A percentile compares a stretch with the other conserved stretches of the same genome.
Evolutionary conservation across 2,329 filamentous ascomycete genomes (phyloP).

Genomic region (Plenodomus lindquistii): DNA sequence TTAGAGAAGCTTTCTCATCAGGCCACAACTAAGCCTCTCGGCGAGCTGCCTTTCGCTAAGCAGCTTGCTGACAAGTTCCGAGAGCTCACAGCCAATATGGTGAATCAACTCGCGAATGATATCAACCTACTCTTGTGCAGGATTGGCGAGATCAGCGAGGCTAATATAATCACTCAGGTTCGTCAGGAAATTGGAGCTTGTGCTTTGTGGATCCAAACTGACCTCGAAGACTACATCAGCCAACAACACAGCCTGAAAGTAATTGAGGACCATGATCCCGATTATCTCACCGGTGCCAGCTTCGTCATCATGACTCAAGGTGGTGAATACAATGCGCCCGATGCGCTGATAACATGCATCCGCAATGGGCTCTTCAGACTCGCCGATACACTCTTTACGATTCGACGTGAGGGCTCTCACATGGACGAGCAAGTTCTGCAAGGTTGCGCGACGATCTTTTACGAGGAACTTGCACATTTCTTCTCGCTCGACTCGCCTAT

Average conservation of each 20-base stretch:
- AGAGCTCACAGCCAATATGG: not conserved
- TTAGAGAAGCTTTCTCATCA: not conserved
- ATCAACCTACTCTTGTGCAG: not conserved
- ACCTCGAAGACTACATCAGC: not conserved
- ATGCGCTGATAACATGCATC: not conserved
- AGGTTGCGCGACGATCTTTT: not conserved
- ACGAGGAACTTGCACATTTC: not conserved
- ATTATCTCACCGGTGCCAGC: not conserved
- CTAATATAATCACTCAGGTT: too few species aligned
- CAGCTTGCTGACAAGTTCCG: not conserved
- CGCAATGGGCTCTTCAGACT: not conserved
- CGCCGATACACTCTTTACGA: not conserved
- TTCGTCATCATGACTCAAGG: not conserved
- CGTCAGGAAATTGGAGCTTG: not conserved
- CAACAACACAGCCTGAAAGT: too few species aligned
- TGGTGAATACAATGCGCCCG: not conserved
- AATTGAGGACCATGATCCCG: not conserved
- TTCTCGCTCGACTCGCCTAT: not conserved
- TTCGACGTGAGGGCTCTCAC: not conserved
- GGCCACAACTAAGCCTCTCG: not conserved
- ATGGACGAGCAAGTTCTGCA: not conserved
- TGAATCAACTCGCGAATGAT: not conserved
- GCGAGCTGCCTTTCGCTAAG: not conserved
- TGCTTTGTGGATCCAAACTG: not conserved
- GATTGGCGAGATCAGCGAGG: too few species aligned